Evolutionary conservation across 106 monocot species (phyloP), one percentile per base, ranked within the genome.

Genomic region (Dendrobium catenatum): DNA sequence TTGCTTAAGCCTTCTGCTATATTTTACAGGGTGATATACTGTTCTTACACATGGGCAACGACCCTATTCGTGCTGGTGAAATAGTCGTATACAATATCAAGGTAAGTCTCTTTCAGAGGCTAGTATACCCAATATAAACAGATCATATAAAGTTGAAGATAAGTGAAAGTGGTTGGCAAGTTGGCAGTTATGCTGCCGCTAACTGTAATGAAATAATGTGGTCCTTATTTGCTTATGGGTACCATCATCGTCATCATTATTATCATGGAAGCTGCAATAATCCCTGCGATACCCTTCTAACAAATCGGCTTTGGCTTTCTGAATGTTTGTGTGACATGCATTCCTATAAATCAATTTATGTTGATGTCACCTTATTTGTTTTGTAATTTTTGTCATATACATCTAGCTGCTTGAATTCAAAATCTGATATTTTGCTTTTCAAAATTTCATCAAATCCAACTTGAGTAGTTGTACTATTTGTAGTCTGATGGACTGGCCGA

Each of bases 51-150:
- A 86, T 86, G 88, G 86, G 80, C 68, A 85, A 88, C 22, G 88
- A 86, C 78, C 91, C 91, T 80, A 86, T 91, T 72, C 86, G 84
- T 58, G 77, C 86, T 55, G 88, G 91, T 49, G 91, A 88, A 78
- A 91, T 91, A 78, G 88, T 88, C 80, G 88, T 91, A 26, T 91
- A 86, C 33, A 84, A 88, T 78, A 67, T 91, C 68, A 86, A 86
- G 84, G 88, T 88, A 83, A 84, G 90, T 82, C 37, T 72, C 43
- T 31, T 74, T 74, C n/a, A 44, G 43, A 11, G 42, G 19, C 3
- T 76, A 49, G n/a, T 51, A 19, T 51, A 76, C 76, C 43, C 49
- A 27, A 76, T 26, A 76, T 76, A 76, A 42, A 75, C 15, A 43
- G 20, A 75, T 75, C n/a, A 72, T 72, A 33, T 40, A 61, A 68